These are phyloP conservation scores for Lipomyces orientalis DNA, from an alignment of 805 yeast species.

Conservation along the genomic window DNA sequence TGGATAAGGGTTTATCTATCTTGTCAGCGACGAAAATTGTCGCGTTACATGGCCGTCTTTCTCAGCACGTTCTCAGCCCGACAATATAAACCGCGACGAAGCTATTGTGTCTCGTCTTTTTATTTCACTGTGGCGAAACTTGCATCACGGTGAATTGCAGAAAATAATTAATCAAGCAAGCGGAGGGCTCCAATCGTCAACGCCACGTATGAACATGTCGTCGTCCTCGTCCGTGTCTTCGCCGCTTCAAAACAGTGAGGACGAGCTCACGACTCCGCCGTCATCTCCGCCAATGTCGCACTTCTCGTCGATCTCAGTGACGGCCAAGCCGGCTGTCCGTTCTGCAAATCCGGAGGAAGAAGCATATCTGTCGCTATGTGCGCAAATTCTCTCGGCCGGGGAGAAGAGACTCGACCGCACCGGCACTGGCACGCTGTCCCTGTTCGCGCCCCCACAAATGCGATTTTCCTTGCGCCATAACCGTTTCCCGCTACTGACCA, in stretches of 20 bases:
- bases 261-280: conserved; percentile 7
- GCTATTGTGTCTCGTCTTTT: not conserved
- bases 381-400: conserved; percentile 77
- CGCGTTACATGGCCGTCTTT: not conserved
- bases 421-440: conserved; percentile 90
- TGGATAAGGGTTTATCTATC: not conserved
- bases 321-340: not conserved
- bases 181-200: not conserved
- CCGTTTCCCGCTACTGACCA: conserved; percentile 84
- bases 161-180: not conserved
- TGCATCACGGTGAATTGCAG: not conserved
- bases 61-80: too few species aligned
- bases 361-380: conserved; percentile 84
- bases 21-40: not conserved
- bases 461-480: conserved; percentile 77
- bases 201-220: not conserved
- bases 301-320: not conserved
- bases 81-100: not conserved
- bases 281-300: conserved; percentile 1
- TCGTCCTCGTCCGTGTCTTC: not conserved
- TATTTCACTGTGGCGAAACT: not conserved
- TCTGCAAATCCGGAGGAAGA: conserved; percentile 61
- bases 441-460: conserved; percentile 96
- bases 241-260: not conserved
- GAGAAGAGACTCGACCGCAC: conserved; percentile 95